phyloP scores from a whole-genome alignment of 176 grass and related monocot species.

The Avena sativa region DNA sequence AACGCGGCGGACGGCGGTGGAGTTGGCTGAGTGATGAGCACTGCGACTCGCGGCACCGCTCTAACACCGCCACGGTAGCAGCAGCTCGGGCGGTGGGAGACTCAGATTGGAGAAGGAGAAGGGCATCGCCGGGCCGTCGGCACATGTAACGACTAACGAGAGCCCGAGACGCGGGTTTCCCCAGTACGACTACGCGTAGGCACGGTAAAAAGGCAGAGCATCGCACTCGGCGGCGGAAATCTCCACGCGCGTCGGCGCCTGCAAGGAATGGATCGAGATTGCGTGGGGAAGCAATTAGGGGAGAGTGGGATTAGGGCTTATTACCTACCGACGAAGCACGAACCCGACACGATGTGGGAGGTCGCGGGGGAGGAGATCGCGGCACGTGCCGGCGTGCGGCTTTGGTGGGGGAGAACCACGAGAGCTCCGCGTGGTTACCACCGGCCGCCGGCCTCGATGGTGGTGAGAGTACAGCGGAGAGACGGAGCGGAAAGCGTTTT shows the following conservation, averaged over 20 bases:
- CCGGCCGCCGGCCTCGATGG: conserved; percentile 2
- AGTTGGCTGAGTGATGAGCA: neutral
- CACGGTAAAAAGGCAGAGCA: neutral
- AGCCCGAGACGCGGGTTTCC: neutral
- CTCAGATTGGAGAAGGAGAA: neutral
- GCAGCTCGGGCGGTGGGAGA: neutral
- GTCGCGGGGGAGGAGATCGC: neutral
- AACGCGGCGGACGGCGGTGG: neutral
- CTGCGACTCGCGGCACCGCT: neutral
- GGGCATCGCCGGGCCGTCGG: conserved; percentile 1
- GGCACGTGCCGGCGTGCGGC: neutral
- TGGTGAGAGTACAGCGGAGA: neutral
- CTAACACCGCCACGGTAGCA: neutral
- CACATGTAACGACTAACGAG: neutral
- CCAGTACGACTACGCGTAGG: neutral
- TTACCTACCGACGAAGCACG: conserved; percentile 35
- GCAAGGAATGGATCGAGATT: conserved; percentile 31
- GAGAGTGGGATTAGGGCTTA: conserved; percentile 32
- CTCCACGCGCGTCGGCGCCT: neutral
- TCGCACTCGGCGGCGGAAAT: neutral
- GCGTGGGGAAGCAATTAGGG: neutral
- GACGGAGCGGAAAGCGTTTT: neutral
- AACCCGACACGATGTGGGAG: neutral
- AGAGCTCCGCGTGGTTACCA: neutral
- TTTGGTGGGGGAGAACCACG: neutral